Conservation (phyloP, 129 eudicot genomes). For the Arctium lappa region DNA sequence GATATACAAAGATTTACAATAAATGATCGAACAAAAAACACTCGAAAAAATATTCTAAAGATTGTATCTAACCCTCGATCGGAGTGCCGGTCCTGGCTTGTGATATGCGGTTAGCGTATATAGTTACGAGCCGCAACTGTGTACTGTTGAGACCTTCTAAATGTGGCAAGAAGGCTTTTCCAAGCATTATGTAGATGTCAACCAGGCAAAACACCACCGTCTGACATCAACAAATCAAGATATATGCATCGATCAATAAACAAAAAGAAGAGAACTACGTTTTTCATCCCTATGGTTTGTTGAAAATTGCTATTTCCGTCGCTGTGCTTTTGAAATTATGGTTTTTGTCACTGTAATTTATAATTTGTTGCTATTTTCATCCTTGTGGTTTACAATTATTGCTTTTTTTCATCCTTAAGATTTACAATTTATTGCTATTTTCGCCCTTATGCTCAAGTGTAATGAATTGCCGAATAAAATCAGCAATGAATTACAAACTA, state of each 20-base stretch:
- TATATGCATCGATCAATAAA: background rate
- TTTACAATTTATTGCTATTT: no score
- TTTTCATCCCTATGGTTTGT: background rate
- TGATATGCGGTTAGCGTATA: constrained; percentile 92
- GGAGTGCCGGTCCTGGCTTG: constrained; percentile 90
- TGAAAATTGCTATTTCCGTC: background rate
- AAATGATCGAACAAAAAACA: background rate
- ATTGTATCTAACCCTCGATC: constrained; percentile 42
- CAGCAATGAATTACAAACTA: no score
- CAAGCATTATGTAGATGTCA: constrained; percentile 92
- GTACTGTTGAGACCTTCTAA: constrained; percentile 93
- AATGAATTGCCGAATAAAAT: no score
- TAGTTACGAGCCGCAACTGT: constrained; percentile 85
- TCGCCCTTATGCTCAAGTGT: no score
- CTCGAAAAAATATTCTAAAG: background rate
- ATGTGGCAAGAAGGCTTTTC: constrained; percentile 83
- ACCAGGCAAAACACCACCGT: constrained; percentile 97
- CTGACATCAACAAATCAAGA: constrained; percentile 40
- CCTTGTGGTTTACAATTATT: no score
- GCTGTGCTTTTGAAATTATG: no score
- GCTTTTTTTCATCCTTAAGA: no score
- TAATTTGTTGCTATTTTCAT: no score
- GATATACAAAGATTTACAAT: background rate
- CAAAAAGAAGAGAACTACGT: background rate
- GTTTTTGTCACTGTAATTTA: no score